Base-by-base conservation (phyloP, 2,329 filamentous ascomycete species). In the Diaporthe sp. region DNA sequence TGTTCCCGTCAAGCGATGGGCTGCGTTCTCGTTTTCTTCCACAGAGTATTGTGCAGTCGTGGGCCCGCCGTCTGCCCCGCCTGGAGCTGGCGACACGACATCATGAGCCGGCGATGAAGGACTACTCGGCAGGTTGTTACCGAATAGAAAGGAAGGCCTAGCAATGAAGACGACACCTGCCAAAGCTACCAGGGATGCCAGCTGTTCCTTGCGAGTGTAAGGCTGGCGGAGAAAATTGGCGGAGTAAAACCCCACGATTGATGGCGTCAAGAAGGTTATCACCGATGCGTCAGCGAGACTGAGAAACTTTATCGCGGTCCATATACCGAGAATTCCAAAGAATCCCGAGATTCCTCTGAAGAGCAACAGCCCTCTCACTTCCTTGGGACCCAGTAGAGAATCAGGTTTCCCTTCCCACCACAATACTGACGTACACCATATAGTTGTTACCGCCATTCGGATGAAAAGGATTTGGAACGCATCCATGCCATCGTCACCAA, bases 241-340 rank as follows among this genome's bases (percentile, higher is more conserved):
- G 82, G 95, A 98, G 28, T 93, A 90, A 85, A 95, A 95, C 72
- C 94, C 95, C 34, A 94, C 91, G 8, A 98, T 88, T 15, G 93
- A 93, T 0, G 96, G 96, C 0, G 94, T 91, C 13, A 98, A 88
- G 82, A 98, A 98, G 7, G 95, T 97, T 71, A 98, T 93, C 55
- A 98, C 95, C 0, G 94, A 97, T 3, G 95, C 95, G 82, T 98
- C 96, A 19, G 95, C 94, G 2, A 98, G 89, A 0, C 94, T 94
- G 4, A 98, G 89, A 79, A 97, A 97, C 81, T 94, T 90, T 76
- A 76, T 72, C 10, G 75, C 72, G 13, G 53, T 61, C 88, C 88
- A 97, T 85, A 96, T 89, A 42, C 94, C 94, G 81, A 92, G 94
- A 2, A 96, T 92, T 6, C 94, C 94, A 80, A 94, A 93, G 82